A percentile compares a stretch with the other conserved stretches of the same genome.
These are phyloP conservation scores for Termitomyces sp. DNA, from an alignment of 768 basidiomycete species.

Conservation along the genomic window DNA sequence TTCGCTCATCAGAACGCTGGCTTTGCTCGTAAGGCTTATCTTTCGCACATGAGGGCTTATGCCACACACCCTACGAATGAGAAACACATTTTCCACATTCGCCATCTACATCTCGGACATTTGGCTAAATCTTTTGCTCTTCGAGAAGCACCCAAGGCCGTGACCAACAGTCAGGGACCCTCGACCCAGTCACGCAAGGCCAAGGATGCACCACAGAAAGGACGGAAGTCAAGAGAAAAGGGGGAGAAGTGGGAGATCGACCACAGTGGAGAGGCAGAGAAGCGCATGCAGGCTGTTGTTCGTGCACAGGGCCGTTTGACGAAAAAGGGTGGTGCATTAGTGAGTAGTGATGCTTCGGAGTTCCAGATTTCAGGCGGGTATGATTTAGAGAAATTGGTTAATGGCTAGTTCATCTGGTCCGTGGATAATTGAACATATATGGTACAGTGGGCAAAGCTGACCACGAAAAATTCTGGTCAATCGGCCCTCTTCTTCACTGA, in stretches of 20 bases:
- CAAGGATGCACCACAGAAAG: slow-evolving; percentile 18
- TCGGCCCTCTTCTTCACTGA: not conserved
- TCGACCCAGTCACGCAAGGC: slow-evolving; percentile 18
- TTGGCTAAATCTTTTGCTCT: slow-evolving; percentile 89
- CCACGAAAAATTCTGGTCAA: not conserved
- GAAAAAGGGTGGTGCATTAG: slow-evolving; percentile 77
- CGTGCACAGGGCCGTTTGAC: slow-evolving; percentile 77
- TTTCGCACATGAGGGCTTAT: slow-evolving; percentile 93
- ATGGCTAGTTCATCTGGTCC: slow-evolving; percentile 7
- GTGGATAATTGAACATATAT: not conserved
- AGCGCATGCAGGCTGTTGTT: slow-evolving; percentile 83
- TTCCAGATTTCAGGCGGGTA: slow-evolving; percentile 73
- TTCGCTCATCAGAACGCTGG: slow-evolving; percentile 58
- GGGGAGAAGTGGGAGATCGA: slow-evolving; percentile 36
- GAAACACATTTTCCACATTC: slow-evolving; percentile 96
- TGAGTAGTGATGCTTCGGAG: slow-evolving; percentile 63
- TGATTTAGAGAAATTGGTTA: slow-evolving; percentile 61
- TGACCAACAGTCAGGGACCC: slow-evolving; percentile 26
- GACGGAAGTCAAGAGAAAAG: slow-evolving; percentile 10
- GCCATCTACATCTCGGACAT: slow-evolving; percentile 92
- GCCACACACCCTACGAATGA: slow-evolving; percentile 95
- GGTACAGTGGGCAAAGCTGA: not conserved
- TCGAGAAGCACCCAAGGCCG: slow-evolving; percentile 73
- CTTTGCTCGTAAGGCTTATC: slow-evolving; percentile 80
- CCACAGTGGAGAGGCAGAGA: slow-evolving; percentile 59